A percentile compares a stretch with the other conserved stretches of the same genome.
Evolutionary conservation across 345 rosid species (phyloP).

Genomic region (Brassica rapa): DNA sequence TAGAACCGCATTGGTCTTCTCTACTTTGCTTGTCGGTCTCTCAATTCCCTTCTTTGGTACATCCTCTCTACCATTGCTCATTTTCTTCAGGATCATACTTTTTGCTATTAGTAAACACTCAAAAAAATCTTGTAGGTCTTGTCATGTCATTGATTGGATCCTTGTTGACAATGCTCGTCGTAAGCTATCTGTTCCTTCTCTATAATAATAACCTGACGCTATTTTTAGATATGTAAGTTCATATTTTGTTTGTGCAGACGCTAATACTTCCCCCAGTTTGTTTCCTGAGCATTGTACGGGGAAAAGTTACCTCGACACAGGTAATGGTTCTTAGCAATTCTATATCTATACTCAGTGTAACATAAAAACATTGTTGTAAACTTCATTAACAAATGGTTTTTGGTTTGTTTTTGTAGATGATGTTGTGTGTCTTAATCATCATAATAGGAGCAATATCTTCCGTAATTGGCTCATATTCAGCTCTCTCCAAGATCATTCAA

Average conservation of each 20-base stretch:
- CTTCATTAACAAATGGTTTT: conserved; percentile 4
- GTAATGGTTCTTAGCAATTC: conserved; percentile 37
- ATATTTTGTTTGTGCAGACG: conserved; percentile 50
- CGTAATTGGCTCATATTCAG: conserved; percentile 65
- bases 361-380: not conserved
- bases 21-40: conserved; percentile 81
- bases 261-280: conserved; percentile 89
- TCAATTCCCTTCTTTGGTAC: conserved; percentile 87
- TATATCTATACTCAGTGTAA: not conserved
- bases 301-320: conserved; percentile 58
- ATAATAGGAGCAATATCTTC: conserved; percentile 69
- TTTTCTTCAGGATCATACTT: not conserved
- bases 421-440: conserved; percentile 58
- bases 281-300: conserved; percentile 70
- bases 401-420: conserved; percentile 43
- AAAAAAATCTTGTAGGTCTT: conserved; percentile 55
- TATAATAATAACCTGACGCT: not conserved
- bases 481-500: conserved; percentile 67
- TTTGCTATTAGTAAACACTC: not conserved
- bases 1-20: conserved; percentile 76
- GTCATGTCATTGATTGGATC: conserved; percentile 96
- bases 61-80: conserved; percentile 11
- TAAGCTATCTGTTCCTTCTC: conserved; percentile 43
- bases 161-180: conserved; percentile 90
- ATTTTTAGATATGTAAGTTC: not conserved